phyloP scores from a whole-genome alignment of 2,329 filamentous ascomycete genomes.

The Dothistroma pini region DNA sequence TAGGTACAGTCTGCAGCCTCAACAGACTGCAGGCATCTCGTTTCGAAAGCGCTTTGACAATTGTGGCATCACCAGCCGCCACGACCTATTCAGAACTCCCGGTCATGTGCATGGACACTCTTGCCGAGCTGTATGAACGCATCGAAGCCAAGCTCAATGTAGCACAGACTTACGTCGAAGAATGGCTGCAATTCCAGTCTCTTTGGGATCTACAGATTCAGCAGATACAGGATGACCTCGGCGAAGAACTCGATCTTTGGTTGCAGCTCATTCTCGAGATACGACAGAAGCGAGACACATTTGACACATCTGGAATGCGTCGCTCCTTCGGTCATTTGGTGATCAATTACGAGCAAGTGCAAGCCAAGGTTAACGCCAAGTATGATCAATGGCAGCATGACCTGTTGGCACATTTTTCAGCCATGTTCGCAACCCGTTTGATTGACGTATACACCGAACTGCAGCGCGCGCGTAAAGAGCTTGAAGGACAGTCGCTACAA shows the following conservation, averaged over 20 bases:
- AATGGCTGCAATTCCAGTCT: constrained; percentile 98
- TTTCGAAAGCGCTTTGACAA: constrained; percentile 80
- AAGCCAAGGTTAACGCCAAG: constrained; percentile 97
- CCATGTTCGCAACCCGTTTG: constrained; percentile 83
- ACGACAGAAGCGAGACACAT: constrained; percentile 88
- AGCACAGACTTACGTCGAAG: constrained; percentile 84
- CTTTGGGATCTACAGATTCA: constrained; percentile 97
- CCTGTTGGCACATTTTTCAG: constrained; percentile 88
- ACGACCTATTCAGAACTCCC: constrained; percentile 80
- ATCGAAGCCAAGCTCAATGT: constrained; percentile 79
- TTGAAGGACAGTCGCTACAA: constrained; percentile 89
- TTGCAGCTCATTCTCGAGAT: constrained; percentile 96
- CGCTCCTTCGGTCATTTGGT: constrained; percentile 89
- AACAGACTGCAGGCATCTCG: constrained; percentile 92
- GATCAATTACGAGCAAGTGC: constrained; percentile 97
- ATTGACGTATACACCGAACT: constrained; percentile 89
- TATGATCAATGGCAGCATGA: constrained; percentile 99
- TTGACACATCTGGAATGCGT: constrained; percentile 93
- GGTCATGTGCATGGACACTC: constrained; percentile 71
- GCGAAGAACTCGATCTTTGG: constrained; percentile 89
- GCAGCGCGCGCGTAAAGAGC: constrained; percentile 80
- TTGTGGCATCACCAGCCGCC: constrained; percentile 58
- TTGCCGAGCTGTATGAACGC: constrained; percentile 75
- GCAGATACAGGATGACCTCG: constrained; percentile 87
- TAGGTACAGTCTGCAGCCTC: constrained; percentile 86